A percentile compares a stretch with the other conserved stretches of the same genome.
These are phyloP conservation scores for Pseudogymnoascus sp. DNA, from an alignment of 2,329 filamentous ascomycete species.

Conservation along the genomic window DNA sequence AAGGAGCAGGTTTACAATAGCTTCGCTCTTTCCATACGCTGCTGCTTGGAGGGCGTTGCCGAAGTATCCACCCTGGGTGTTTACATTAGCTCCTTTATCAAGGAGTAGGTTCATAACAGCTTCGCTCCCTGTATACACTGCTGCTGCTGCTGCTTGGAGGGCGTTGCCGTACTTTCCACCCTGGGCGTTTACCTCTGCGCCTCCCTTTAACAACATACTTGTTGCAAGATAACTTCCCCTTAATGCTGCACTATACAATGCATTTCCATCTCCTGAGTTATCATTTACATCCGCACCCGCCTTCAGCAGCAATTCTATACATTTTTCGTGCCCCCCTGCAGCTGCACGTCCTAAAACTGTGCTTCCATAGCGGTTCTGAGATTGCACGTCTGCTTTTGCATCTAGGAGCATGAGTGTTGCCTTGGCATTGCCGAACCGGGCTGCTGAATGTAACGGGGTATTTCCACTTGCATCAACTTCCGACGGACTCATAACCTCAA, in stretches of 20 bases:
- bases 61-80: background rate
- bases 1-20: too few species aligned
- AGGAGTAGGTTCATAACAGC: background rate
- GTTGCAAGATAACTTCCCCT: too few species aligned
- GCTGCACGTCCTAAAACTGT: constrained; percentile 9
- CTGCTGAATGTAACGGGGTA: constrained; percentile 15
- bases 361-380: background rate
- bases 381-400: constrained; percentile 12
- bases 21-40: too few species aligned
- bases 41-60: too few species aligned
- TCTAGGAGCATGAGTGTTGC: constrained; percentile 15
- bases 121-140: background rate
- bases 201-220: too few species aligned
- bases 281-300: background rate
- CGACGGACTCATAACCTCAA: too few species aligned
- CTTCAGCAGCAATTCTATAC: constrained; percentile 9
- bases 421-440: constrained; percentile 13
- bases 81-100: background rate
- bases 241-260: too few species aligned
- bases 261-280: too few species aligned
- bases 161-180: background rate
- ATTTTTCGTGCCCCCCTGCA: background rate
- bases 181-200: background rate
- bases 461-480: constrained; percentile 11
- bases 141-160: background rate